Evolutionary conservation across 2,329 filamentous ascomycete genomes (phyloP).

Genomic region (Trichoderma guizhouense): DNA sequence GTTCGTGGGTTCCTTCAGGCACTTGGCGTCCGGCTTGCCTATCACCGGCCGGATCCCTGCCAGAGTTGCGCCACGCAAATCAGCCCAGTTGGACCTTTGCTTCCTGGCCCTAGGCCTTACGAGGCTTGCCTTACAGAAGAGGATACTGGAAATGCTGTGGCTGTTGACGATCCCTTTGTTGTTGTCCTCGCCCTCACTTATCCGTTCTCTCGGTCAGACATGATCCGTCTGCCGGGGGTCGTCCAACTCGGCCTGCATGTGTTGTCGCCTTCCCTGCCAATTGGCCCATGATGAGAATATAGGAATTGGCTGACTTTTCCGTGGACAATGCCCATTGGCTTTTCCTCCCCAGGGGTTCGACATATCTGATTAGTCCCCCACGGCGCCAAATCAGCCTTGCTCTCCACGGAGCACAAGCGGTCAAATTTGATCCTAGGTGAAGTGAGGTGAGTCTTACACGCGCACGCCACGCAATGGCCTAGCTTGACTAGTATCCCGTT

Average conservation of each 20-base stretch:
- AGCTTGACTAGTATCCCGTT: neutral
- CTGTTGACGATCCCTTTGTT: neutral
- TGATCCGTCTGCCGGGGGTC: neutral
- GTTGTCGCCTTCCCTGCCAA: neutral
- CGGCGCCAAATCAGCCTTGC: conserved; percentile 9
- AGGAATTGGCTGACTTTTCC: neutral
- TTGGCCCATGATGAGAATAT: neutral
- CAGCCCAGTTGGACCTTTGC: neutral
- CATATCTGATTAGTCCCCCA: neutral
- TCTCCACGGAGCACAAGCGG: neutral
- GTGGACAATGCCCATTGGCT: neutral
- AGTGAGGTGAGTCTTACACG: conserved; percentile 14
- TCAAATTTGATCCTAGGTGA: conserved; percentile 11
- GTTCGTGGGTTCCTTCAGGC: conserved; percentile 5
- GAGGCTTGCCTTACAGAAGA: neutral
- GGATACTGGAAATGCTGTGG: neutral
- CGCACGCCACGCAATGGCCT: neutral
- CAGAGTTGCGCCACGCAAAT: neutral
- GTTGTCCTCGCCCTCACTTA: neutral
- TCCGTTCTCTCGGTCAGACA: neutral
- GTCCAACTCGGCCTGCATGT: neutral
- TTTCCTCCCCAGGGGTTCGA: neutral
- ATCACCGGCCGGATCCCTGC: conserved; percentile 2
- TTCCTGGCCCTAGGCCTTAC: neutral
- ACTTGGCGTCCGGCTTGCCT: neutral